Base-by-base conservation (phyloP, 768 basidiomycete genomes). In the Clathrus columnatus region DNA sequence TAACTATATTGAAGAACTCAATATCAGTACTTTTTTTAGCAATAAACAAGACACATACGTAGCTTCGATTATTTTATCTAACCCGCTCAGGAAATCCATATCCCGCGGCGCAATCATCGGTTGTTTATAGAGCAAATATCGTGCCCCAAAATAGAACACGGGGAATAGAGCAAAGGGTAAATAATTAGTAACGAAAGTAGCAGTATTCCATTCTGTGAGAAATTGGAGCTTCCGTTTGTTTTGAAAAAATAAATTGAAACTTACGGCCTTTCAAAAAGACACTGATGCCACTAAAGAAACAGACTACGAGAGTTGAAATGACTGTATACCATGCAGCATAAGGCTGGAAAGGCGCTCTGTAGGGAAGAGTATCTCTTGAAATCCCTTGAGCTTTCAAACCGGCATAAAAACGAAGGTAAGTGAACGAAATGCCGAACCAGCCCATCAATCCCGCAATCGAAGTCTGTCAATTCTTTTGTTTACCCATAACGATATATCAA, bases 71-170 rank as follows among this genome's bases (percentile, higher is more conserved):
- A 88, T 83, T 63, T 84, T 79, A 30, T 77, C 82, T 53, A 87
- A 73, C 57, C 84, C 80, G 5, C 77, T 75, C 43, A 83, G 70
- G 64, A 94, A 93, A 70, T 96, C 94, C 88, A 97, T 93, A 30
- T 94, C 82, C 20, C 75, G 64, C 0, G 82, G 60, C 32, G 69
- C 65, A 44, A 83, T 71, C 24, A 73, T 60, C n/a, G 23, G 23
- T 18, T 72, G 72, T 43, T 71, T 69, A 63, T 74, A 77, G 55
- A 73, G 79, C 65, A 73, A 76, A 41, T 85, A 58, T 63, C 79
- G 80, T 57, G 83, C 78, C 17, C 69, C 75, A 32, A 75, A 7
- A 68, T 87, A 95, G 63, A 66, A 29, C 54, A 63, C 28, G 63
- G 66, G 56, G 59, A 60, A 60, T 11, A 60, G n/a, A 21, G 50